A percentile compares a stretch with the other conserved stretches of the same genome.
These are phyloP conservation scores for Solidago caesia DNA, from an alignment of 129 eudicot species.

Conservation along the genomic window DNA sequence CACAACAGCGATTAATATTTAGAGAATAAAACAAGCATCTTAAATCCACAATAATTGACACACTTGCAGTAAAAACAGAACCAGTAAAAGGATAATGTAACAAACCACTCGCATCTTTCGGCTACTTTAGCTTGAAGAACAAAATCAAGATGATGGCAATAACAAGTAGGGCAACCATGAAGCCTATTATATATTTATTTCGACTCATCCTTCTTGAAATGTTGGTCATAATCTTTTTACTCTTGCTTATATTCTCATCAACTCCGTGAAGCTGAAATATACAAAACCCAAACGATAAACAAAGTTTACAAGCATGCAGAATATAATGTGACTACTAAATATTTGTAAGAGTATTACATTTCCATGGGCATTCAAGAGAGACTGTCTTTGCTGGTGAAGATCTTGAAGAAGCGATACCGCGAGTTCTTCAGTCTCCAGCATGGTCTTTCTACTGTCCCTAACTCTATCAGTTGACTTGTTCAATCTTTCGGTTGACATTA, in stretches of 20 bases:
- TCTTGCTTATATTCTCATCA: conserved; percentile 60
- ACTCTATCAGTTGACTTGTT: conserved; percentile 63
- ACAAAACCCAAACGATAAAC: neutral
- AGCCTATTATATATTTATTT: conserved; percentile 65
- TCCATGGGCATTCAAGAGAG: conserved; percentile 62
- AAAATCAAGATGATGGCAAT: conserved; percentile 56
- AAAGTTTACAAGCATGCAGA: neutral
- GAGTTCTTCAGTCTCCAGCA: conserved; percentile 72
- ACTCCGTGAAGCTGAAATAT: conserved; percentile 64
- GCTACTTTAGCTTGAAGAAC: conserved; percentile 58
- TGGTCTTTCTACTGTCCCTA: conserved; percentile 62
- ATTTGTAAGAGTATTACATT: conserved; percentile 35
- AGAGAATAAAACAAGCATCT: conserved; percentile 2
- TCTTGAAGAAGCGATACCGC: conserved; percentile 69
- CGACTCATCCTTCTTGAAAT: conserved; percentile 63
- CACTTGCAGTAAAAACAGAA: conserved; percentile 24
- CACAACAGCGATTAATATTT: conserved; percentile 22
- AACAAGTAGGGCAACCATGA: conserved; percentile 45
- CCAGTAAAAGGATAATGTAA: neutral
- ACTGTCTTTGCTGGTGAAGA: conserved; percentile 65
- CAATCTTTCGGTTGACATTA: conserved; percentile 58
- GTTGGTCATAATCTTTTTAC: conserved; percentile 57
- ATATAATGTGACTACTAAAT: neutral
- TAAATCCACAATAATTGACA: conserved; percentile 34
- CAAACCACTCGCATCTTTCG: conserved; percentile 3